These are phyloP conservation scores for Trichoderma simmonsii DNA, from an alignment of 2,329 filamentous ascomycete species.

Conservation along the genomic window DNA sequence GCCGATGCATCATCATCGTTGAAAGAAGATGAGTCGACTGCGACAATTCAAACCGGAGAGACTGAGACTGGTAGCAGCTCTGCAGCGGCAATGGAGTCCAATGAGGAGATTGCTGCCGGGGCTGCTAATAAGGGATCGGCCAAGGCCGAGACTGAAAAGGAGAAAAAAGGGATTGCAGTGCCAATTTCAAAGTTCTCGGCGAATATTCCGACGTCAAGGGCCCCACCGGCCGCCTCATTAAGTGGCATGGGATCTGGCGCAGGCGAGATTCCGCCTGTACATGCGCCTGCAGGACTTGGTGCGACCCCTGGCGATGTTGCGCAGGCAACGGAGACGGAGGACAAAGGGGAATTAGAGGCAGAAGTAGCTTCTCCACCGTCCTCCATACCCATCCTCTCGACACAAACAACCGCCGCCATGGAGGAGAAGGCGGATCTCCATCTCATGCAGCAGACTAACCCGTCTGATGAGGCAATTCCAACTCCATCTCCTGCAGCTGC, in stretches of 20 bases:
- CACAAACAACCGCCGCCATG: slow-evolving; percentile 17
- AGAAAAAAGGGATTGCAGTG: slow-evolving; percentile 19
- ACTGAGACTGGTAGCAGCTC: neutral
- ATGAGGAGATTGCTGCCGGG: slow-evolving; percentile 9
- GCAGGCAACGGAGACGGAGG: slow-evolving; percentile 16
- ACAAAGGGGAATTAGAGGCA: slow-evolving; percentile 15
- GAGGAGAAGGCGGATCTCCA: neutral
- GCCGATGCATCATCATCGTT: neutral
- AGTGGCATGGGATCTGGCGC: slow-evolving; percentile 21
- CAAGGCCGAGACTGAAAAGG: slow-evolving; percentile 4
- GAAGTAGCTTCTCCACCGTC: slow-evolving; percentile 15
- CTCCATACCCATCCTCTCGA: slow-evolving; percentile 22
- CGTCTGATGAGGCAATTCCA: neutral
- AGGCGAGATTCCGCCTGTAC: slow-evolving; percentile 18
- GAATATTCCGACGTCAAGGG: slow-evolving; percentile 22
- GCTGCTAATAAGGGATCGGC: slow-evolving; percentile 11
- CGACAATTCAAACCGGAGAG: neutral
- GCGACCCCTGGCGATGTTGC: slow-evolving; percentile 9
- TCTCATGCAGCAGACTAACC: neutral
- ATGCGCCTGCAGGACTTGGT: neutral
- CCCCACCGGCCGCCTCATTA: slow-evolving; percentile 15
- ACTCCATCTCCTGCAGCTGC: neutral
- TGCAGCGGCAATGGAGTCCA: neutral
- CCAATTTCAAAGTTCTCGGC: slow-evolving; percentile 24
- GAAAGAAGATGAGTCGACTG: neutral